These are phyloP conservation scores for Avena insularis DNA, from an alignment of 176 grass and related monocot species.

Conservation along the genomic window DNA sequence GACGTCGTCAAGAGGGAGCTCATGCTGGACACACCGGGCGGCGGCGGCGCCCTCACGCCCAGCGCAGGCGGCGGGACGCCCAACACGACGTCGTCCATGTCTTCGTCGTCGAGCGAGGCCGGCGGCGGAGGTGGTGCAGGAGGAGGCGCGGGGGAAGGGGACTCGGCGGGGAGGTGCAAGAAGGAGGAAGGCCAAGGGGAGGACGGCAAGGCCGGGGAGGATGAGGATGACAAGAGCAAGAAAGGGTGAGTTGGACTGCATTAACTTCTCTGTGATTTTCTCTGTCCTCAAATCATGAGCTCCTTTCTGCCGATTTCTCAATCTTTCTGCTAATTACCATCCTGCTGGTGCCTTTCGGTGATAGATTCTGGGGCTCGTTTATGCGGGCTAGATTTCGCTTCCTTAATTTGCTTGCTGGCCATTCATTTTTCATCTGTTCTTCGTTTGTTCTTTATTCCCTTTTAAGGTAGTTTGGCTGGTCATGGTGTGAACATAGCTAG, in stretches of 20 bases:
- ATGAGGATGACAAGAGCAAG: slow-evolving; percentile 71
- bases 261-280: slow-evolving; percentile 23
- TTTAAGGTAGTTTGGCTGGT: slow-evolving; percentile 36
- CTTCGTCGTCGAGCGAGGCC: slow-evolving; percentile 74
- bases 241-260: slow-evolving; percentile 67
- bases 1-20: slow-evolving; percentile 51
- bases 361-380: slow-evolving; percentile 17
- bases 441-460: slow-evolving; percentile 35
- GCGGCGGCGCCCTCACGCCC: slow-evolving; percentile 8
- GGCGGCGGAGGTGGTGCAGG: slow-evolving; percentile 33
- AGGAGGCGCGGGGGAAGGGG: slow-evolving; percentile 47
- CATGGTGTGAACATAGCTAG: slow-evolving; percentile 69
- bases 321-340: slow-evolving; percentile 5
- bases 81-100: slow-evolving; percentile 78
- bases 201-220: slow-evolving; percentile 48
- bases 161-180: slow-evolving; percentile 58
- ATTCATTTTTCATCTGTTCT: slow-evolving; percentile 37
- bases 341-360: background rate
- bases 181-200: slow-evolving; percentile 51
- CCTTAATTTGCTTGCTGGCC: slow-evolving; percentile 36
- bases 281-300: background rate
- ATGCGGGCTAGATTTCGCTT: slow-evolving; percentile 33
- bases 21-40: slow-evolving; percentile 34
- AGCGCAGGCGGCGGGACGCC: slow-evolving; percentile 55
- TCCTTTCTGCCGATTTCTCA: background rate